phyloP scores from a whole-genome alignment of 202 grass and related monocot genomes.

The Schoenoplectus triqueter region DNA sequence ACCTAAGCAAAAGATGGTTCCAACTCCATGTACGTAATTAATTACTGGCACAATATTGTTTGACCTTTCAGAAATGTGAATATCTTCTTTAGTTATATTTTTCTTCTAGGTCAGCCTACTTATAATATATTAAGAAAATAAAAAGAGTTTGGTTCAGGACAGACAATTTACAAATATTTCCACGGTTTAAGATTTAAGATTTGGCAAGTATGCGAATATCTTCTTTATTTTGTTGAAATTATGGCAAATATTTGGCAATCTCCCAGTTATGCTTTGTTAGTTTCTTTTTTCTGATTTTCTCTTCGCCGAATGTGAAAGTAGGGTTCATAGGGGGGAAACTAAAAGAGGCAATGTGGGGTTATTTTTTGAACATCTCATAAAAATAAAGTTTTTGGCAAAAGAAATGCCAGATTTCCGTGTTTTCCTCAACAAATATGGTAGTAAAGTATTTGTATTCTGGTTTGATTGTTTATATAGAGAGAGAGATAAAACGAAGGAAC shows the following conservation, averaged over 20 bases:
- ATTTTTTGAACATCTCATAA: neutral
- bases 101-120: no score
- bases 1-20: slow-evolving; percentile 66
- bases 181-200: no score
- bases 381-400: neutral
- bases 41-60: neutral
- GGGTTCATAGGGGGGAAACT: neutral
- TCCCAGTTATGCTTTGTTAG: neutral
- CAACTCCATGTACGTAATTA: slow-evolving; percentile 69
- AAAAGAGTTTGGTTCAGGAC: no score
- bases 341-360: neutral
- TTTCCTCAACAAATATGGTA: neutral
- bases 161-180: no score
- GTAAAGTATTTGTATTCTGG: neutral
- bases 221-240: slow-evolving; percentile 2
- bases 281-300: neutral
- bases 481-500: neutral
- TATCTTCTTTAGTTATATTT: neutral
- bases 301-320: neutral
- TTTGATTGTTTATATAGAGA: neutral
- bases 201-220: neutral
- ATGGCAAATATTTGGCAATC: neutral
- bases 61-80: neutral
- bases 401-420: neutral
- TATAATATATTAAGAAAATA: no score